Percentiles rank a stretch among this genome's conserved stretches.
These are phyloP conservation scores for Smittium mucronatum DNA, from an alignment of 371 early-diverging fungal genomes.

Conservation along the genomic window DNA sequence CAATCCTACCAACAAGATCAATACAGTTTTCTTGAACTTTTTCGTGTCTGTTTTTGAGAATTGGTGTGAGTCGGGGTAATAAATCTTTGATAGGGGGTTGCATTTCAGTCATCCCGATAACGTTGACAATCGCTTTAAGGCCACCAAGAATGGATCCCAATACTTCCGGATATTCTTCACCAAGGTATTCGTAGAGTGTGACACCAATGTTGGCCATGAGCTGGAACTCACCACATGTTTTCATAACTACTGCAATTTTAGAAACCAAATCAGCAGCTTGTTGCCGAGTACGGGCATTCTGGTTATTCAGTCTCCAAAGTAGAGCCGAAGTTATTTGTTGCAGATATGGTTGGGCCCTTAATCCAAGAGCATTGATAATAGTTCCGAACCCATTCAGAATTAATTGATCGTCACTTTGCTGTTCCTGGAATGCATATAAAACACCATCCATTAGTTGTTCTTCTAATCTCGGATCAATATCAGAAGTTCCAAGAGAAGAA, in stretches of 20 bases:
- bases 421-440: conserved; percentile 95
- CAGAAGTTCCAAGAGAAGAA: conserved; percentile 66
- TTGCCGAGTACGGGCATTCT: conserved; percentile 88
- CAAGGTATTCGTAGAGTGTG: conserved; percentile 89
- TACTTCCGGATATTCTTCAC: conserved; percentile 97
- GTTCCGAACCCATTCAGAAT: conserved; percentile 93
- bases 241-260: conserved; percentile 85
- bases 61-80: conserved; percentile 89
- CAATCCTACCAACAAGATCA: conserved; percentile 92
- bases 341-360: conserved; percentile 80
- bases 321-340: conserved; percentile 87
- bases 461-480: conserved; percentile 81
- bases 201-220: conserved; percentile 82
- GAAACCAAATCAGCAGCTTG: conserved; percentile 94
- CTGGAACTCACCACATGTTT: conserved; percentile 86
- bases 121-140: conserved; percentile 84
- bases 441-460: conserved; percentile 89
- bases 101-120: conserved; percentile 95
- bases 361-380: conserved; percentile 78
- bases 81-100: conserved; percentile 95
- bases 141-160: conserved; percentile 87
- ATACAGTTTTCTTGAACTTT: conserved; percentile 91
- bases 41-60: conserved; percentile 93
- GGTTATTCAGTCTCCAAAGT: conserved; percentile 94
- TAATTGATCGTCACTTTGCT: conserved; percentile 65